Base-by-base conservation (phyloP, 306 rosid species). In the Vachellia collinsii region DNA sequence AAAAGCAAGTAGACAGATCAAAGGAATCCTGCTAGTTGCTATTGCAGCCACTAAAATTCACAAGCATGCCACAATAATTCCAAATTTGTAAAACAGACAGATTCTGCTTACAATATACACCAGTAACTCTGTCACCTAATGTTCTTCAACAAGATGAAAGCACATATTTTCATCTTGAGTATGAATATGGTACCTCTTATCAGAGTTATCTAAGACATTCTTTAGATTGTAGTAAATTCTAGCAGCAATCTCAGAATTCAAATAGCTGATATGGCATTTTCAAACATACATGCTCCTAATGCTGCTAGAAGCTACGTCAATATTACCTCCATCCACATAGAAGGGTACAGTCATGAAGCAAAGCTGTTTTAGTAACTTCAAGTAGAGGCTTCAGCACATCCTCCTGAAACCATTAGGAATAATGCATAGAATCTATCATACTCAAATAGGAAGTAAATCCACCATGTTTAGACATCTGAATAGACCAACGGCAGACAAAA, bases 361-460 rank as follows among this genome's bases (percentile, higher is more conserved):
- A 79, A 76, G 97, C 94, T 61, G 98, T 95, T 88, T 95, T 95
- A 19, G 99, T 95, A 80, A 95, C 98, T 88, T 95, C 99, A 75
- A 95, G 97, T 19, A 93, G 88, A 36, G 99, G 99, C 85, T 95
- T 95, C 50, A 82, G 75, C 65, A 93, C 99, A 88, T 95, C 99
- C 80, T 95, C 99, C 99, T 95, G 85, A 81, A 86, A 84, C 56
- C 82, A 86, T 78, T 25, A 36, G 54, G 50, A 77, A 80, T 42
- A 65, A n/a, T 16, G 73, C 38, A 43, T 22, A 87, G 51, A 74
- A 83, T 19, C 67, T 25, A 75, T 51, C 59, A 14, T 64, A 37
- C 67, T 82, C 79, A 70, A 9, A 69, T 22, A 81, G 23, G 61
- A 54, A n/a, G 67, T 3, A 56, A 39, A 81, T 51, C 19, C 41